These are phyloP conservation scores for Sistotremastrum suecicum DNA, from an alignment of 768 basidiomycete species.

Conservation along the genomic window DNA sequence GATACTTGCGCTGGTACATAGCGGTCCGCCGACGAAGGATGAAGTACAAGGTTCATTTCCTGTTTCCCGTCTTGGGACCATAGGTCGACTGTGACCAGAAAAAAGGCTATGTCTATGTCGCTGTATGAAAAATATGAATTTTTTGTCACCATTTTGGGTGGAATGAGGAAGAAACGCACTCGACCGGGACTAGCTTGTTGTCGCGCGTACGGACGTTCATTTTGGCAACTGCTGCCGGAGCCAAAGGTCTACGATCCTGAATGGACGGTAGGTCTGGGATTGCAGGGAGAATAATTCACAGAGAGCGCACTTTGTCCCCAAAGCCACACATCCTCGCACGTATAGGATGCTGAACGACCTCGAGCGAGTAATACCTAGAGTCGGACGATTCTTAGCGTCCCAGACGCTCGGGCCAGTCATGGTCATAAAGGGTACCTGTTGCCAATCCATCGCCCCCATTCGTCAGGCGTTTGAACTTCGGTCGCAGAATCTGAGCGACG, in stretches of 20 bases:
- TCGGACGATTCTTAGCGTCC: background rate
- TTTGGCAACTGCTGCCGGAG: conserved; percentile 81
- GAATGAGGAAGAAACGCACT: conserved; percentile 35
- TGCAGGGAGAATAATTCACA: background rate
- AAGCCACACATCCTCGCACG: conserved; percentile 94
- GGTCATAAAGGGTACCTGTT: conserved; percentile 27
- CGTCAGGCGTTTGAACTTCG: conserved; percentile 29
- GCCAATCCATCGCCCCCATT: conserved; percentile 61
- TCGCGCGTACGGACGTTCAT: conserved; percentile 63
- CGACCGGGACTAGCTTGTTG: conserved; percentile 52
- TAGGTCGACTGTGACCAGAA: conserved; percentile 84
- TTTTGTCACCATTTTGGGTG: background rate
- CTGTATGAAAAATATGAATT: conserved; percentile 24
- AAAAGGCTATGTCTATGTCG: conserved; percentile 76
- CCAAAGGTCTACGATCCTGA: conserved; percentile 84
- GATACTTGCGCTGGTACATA: conserved; percentile 35
- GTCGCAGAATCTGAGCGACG: conserved; percentile 17
- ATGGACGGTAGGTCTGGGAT: conserved; percentile 5
- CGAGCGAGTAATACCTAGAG: conserved; percentile 63
- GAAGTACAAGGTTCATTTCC: conserved; percentile 82
- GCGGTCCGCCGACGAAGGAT: conserved; percentile 68
- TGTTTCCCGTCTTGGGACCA: conserved; percentile 75
- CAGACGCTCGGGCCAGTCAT: background rate
- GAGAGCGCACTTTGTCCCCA: conserved; percentile 69
- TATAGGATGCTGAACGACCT: conserved; percentile 77